Percentiles rank a stretch among this genome's conserved stretches.
Evolutionary conservation across 1,139 yeast genomes (phyloP).

Genomic region (Nakaseomyces kungkrabaensis): DNA sequence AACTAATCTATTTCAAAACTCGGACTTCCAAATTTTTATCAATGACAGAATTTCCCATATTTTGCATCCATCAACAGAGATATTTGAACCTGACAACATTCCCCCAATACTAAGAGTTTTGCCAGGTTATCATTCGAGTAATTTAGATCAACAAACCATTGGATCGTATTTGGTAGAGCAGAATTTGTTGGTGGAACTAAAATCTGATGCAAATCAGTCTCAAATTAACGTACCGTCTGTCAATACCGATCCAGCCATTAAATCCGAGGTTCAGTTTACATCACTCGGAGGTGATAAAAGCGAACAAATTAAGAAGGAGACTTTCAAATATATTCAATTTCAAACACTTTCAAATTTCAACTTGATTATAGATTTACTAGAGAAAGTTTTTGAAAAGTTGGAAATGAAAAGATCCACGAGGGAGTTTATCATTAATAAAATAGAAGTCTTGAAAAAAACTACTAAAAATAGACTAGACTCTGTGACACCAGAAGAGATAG

Average conservation of each 20-base stretch:
- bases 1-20: conserved; percentile 12
- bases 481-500: conserved; percentile 15
- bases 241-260: background rate
- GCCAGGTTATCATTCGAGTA: conserved; percentile 7
- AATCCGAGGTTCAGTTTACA: background rate
- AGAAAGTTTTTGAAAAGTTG: conserved; percentile 20
- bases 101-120: background rate
- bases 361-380: conserved; percentile 13
- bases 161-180: background rate
- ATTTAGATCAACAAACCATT: background rate
- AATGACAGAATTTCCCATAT: conserved; percentile 7
- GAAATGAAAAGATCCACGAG: conserved; percentile 23
- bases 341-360: conserved; percentile 24
- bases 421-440: conserved; percentile 16
- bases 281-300: background rate
- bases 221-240: background rate
- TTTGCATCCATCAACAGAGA: background rate
- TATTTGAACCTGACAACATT: background rate
- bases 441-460: conserved; percentile 15
- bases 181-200: background rate
- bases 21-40: conserved; percentile 19
- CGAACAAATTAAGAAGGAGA: conserved; percentile 15
- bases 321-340: conserved; percentile 21
- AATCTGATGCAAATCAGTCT: background rate
- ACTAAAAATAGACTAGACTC: conserved; percentile 13